These are phyloP conservation scores for Sporothrix variecibatus DNA, from an alignment of 2,329 filamentous ascomycete species.

Conservation along the genomic window DNA sequence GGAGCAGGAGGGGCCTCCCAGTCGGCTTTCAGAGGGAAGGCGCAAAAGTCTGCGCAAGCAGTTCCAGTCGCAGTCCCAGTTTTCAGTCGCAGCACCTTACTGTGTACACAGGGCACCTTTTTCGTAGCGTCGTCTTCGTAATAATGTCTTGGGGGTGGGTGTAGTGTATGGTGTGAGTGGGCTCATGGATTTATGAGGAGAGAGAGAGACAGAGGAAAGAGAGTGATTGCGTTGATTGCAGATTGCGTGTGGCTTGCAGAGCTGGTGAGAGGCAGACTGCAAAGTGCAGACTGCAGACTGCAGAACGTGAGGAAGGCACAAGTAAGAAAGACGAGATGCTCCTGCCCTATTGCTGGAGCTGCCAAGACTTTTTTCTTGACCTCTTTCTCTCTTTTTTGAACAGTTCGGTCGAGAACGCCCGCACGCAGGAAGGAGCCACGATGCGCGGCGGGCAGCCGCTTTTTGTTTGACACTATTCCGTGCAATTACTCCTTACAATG, in stretches of 20 bases:
- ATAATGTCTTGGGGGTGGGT: neutral
- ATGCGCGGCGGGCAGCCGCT: neutral
- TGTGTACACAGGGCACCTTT: neutral
- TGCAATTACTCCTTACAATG: neutral
- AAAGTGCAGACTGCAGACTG: neutral
- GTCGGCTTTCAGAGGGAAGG: neutral
- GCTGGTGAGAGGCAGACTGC: neutral
- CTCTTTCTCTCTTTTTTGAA: neutral
- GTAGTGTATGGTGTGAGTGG: constrained; percentile 2
- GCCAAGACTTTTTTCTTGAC: neutral
- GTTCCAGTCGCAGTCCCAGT: neutral
- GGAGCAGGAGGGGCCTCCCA: constrained; percentile 2
- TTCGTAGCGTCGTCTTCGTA: neutral
- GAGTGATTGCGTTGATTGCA: neutral
- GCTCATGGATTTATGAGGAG: neutral
- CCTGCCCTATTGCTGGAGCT: neutral
- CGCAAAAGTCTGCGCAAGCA: constrained; percentile 11
- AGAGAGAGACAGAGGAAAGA: neutral
- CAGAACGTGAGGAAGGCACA: neutral
- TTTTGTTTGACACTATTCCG: neutral
- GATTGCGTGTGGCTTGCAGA: neutral
- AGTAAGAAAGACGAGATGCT: neutral
- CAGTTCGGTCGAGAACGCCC: neutral
- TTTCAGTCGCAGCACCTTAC: neutral
- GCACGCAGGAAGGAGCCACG: neutral